Evolutionary conservation across 2,329 filamentous ascomycete genomes (phyloP).

Genomic region (Ophiostoma tasmaniense): DNA sequence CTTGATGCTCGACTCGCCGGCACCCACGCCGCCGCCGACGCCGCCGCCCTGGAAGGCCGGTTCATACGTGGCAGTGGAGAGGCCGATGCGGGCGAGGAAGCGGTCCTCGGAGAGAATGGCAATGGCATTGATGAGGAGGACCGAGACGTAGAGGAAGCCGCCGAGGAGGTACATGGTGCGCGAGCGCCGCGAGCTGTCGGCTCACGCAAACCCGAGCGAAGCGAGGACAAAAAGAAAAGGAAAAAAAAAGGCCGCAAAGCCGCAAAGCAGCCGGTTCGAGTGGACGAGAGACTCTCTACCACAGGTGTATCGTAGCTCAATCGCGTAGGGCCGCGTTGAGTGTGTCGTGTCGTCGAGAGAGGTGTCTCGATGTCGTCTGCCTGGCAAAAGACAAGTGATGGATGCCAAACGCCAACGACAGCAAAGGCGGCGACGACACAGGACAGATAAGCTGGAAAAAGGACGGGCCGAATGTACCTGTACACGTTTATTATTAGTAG

Average conservation of each 20-base stretch:
- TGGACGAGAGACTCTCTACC: too few species aligned
- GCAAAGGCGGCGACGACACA: too few species aligned
- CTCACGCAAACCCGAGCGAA: neutral
- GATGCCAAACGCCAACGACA: too few species aligned
- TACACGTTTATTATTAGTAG: neutral
- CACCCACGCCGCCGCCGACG: slow-evolving; percentile 5
- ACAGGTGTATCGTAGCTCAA: too few species aligned
- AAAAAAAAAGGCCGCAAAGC: too few species aligned
- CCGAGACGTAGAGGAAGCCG: slow-evolving; percentile 48
- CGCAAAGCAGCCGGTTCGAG: too few species aligned
- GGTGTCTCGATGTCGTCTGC: neutral
- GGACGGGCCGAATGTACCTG: neutral
- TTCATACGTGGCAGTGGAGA: slow-evolving; percentile 61
- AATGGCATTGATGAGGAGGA: slow-evolving; percentile 89
- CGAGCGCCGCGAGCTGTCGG: too few species aligned
- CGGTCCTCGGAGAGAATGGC: slow-evolving; percentile 91
- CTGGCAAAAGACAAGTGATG: too few species aligned
- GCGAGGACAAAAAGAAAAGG: too few species aligned
- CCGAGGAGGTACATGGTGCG: slow-evolving; percentile 8
- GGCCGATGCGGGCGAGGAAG: slow-evolving; percentile 83
- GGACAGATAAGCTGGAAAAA: slow-evolving; percentile 5
- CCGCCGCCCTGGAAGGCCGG: slow-evolving; percentile 64
- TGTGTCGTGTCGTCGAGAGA: neutral
- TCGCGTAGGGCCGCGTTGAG: too few species aligned
- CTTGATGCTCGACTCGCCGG: slow-evolving; percentile 69